phyloP scores from a whole-genome alignment of 768 basidiomycete species.

The Strobilomyces dryophilus region DNA sequence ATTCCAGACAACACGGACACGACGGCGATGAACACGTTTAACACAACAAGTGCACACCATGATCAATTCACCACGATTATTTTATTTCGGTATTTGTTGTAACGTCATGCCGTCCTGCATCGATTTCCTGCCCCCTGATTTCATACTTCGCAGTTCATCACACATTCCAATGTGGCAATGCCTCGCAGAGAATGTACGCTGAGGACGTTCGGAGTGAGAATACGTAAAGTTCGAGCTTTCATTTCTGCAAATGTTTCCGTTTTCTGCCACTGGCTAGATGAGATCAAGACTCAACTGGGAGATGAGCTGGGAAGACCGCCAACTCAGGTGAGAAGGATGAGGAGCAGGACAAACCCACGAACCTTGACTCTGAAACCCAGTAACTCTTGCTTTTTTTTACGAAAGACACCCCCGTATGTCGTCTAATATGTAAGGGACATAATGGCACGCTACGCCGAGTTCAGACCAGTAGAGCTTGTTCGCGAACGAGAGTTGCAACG shows the following conservation, averaged over 20 bases:
- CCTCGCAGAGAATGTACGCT: not conserved
- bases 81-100: conserved; percentile 26
- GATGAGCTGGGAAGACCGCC: conserved; percentile 23
- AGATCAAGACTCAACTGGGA: conserved; percentile 15
- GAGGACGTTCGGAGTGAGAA: not conserved
- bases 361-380: conserved; percentile 14
- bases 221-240: conserved; percentile 10
- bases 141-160: conserved; percentile 8
- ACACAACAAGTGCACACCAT: not conserved
- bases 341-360: conserved; percentile 14
- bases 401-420: not conserved
- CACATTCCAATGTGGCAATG: not conserved
- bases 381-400: not conserved
- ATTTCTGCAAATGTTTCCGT: conserved; percentile 10
- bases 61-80: conserved; percentile 11
- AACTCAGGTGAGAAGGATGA: not conserved
- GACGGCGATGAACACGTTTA: conserved; percentile 31
- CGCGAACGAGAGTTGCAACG: conserved; percentile 18
- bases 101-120: conserved; percentile 9
- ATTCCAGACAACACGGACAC: conserved; percentile 48
- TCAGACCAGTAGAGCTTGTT: conserved; percentile 6
- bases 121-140: conserved; percentile 11
- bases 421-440: not conserved
- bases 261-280: conserved; percentile 1
- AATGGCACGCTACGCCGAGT: conserved; percentile 1